Evolutionary conservation across 2,329 filamentous ascomycete genomes (phyloP), one percentile per base, ranked within the genome.

Genomic region (Cryphonectria carpinicola): DNA sequence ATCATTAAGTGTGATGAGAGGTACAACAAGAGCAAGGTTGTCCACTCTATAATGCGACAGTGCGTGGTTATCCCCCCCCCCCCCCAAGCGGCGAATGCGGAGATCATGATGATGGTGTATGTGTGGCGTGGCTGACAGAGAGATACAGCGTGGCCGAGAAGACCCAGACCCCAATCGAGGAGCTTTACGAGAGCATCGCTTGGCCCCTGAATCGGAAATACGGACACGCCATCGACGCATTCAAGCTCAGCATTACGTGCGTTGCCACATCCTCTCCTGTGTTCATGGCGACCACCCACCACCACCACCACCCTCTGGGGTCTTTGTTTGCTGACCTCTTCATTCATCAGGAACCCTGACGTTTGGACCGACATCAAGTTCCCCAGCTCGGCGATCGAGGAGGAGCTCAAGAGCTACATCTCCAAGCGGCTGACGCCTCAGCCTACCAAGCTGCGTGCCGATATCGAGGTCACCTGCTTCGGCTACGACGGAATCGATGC

Each of bases 11-110:
- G 97, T 81, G 96, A 99, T 82, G 96, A 99, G 86, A 90, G 96
- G 77, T 99, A 98, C 88, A 99, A 99, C 89, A 99, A 99, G 91
- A 93, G 94, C 86, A 99, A 99, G 87, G 97, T 97, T 87, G 96
- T 98, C 56, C 96, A 99, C 84, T 97, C 94, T 68, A 98, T 99
- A 83, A 95, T 99, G 93, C 92, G 95, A 81, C 96, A 72, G 35
- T 68, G 32, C 43, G 66, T 68, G 41, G 28, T 6, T 3, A 13
- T n/a, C 49, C 22, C 35, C 28, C 28, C 28, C n/a, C n/a, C n/a
- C n/a, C n/a, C n/a, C n/a, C n/a, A n/a, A 13, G 10, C 19, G 35
- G 37, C 35, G 35, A 11, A 39, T 62, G 5, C 60, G 14, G 19
- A 37, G 25, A 3, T 22, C 17, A 13, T 5, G 5, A 32, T n/a